Conservation (phyloP, 768 basidiomycete genomes). For the Lactifluus echinatus region DNA sequence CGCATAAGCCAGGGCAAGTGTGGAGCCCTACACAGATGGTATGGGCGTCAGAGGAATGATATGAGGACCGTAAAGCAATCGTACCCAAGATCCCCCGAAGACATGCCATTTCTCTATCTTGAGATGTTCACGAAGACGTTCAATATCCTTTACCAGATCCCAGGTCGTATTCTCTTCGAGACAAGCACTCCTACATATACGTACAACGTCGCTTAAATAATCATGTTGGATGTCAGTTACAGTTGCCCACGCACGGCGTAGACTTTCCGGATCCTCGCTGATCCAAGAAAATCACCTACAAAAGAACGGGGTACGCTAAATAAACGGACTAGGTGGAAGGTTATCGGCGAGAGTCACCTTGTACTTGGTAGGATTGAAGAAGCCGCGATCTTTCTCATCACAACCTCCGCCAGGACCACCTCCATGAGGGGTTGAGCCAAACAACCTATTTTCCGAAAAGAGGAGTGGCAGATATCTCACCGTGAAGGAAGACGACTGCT, state of each 20-base stretch:
- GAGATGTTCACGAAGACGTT: slow-evolving; percentile 69
- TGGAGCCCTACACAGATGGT: slow-evolving; percentile 58
- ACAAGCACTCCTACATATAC: slow-evolving; percentile 48
- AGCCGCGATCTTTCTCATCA: slow-evolving; percentile 57
- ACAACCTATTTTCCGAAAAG: background rate
- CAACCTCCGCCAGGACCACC: slow-evolving; percentile 79
- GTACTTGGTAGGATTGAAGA: slow-evolving; percentile 82
- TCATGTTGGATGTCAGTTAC: background rate
- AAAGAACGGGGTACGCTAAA: background rate
- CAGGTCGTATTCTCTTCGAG: slow-evolving; percentile 88
- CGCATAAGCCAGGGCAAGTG: slow-evolving; percentile 77
- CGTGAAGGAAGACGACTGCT: slow-evolving; percentile 20
- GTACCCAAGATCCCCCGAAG: slow-evolving; percentile 89
- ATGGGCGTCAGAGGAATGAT: background rate
- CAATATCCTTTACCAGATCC: slow-evolving; percentile 88
- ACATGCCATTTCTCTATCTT: slow-evolving; percentile 84
- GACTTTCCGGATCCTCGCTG: slow-evolving; percentile 87
- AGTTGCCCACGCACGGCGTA: slow-evolving; percentile 50
- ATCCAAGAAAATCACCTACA: slow-evolving; percentile 77
- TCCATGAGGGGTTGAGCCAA: slow-evolving; percentile 20
- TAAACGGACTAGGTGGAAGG: too few species aligned
- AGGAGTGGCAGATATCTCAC: slow-evolving; percentile 2
- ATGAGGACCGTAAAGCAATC: background rate
- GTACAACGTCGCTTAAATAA: slow-evolving; percentile 1
- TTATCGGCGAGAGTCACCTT: slow-evolving; percentile 30